Base-by-base conservation (phyloP, 75 land plant genomes). In the Cupressus sempervirens region DNA sequence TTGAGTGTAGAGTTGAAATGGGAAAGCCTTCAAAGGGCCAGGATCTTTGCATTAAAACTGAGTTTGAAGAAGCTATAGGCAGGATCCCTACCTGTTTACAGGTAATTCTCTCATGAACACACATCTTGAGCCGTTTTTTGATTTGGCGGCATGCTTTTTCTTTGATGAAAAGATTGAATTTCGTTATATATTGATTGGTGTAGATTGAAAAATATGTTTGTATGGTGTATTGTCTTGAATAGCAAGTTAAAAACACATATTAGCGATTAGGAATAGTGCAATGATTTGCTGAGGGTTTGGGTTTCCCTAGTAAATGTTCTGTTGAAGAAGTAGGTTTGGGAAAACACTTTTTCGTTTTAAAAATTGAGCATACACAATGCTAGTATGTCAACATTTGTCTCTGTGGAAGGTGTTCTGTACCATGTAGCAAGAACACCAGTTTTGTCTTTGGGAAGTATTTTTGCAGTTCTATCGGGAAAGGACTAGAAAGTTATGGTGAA, bases 1-100 rank as follows among this genome's bases (percentile, higher is more conserved):
- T 40, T 76, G 79, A 76, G 41, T 76, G 41, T 18, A 76, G 43
- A 76, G 79, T 76, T 76, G 4, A 76, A 40, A 76, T 76, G 79
- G 79, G 43, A 18, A 40, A 76, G 43, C 43, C 79, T 76, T 76
- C 79, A 38, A 76, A 38, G 79, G 41, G 38, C 32, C 7, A 38
- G 38, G 79, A 76, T 76, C 79, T 76, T 20, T 76, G 23, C 23
- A 6, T 36, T 23, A 20, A 32, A 18, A 40, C 38, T 8, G 79
- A 76, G 79, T 7, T 76, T 38, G 79, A 76, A 76, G 79, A 62
- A 62, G 67, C 62, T 56, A 62, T 18, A 20, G 40, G 43, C 18
- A 76, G 15, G 41, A 18, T 76, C 10, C 79, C 79, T 38, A 38
- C 79, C 41, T 6, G 43, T 32, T 76, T 76, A 40, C 79, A 76